Evolutionary conservation across 2,329 filamentous ascomycete genomes (phyloP), one percentile per base, ranked within the genome.

Genomic region (Truncatella angustata): DNA sequence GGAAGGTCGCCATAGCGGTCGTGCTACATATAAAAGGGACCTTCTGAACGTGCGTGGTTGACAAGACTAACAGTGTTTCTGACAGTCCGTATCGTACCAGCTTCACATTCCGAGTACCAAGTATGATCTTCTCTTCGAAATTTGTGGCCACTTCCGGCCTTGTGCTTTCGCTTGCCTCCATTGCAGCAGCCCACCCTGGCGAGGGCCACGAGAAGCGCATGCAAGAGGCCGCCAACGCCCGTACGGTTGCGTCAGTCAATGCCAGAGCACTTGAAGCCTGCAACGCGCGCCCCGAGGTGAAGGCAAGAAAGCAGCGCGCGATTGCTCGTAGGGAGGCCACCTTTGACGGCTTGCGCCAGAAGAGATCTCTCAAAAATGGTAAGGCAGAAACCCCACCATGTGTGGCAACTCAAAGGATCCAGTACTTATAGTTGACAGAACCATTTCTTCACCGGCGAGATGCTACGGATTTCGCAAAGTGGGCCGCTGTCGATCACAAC

Each of bases 401-500:
- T 46, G 7, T 18, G 11, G 28, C 36, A 9, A 20, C 7, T n/a
- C 7, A 11, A 20, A n/a, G n/a, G n/a, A n/a, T n/a, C n/a, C n/a
- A n/a, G n/a, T 20, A 39, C 6, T 39, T 7, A 39, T n/a, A 16
- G n/a, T 16, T 21, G 12, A 20, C 40, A n/a, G 37, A 4, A 21
- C 20, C 16, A 9, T 49, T 43, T 10, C 18, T 66, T 34, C 63
- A 67, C 59, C 68, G 71, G 39, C 64, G 71, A 7, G 63, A 68
- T 35, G 62, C 66, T 3, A 68, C 63, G 16, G 60, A 67, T 4
- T 64, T 74, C 4, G 58, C 65, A 44, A 63, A 68, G 49, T 73
- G 68, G 67, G 71, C 70, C 34, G 64, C 64, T 1, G 47, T 67
- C 37, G 62, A 68, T 34, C 71, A 74, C 59, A 66, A 74, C 59